A percentile compares a stretch with the other conserved stretches of the same genome.
phyloP scores from a whole-genome alignment of 306 rosid genomes.

The Vicia sativa region DNA sequence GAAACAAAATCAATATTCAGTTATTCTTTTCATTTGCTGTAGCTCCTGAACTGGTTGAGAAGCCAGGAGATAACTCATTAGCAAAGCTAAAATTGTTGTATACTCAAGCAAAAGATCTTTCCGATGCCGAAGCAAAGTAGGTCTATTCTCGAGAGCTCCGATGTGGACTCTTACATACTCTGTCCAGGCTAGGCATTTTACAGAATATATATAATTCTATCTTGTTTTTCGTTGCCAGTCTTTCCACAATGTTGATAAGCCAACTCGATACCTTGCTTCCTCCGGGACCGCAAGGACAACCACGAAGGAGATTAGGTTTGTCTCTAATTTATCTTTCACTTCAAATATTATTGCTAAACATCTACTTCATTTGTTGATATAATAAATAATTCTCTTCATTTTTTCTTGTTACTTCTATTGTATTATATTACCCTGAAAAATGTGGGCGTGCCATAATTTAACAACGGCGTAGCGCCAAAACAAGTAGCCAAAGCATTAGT shows the following conservation, averaged over 20 bases:
- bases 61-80: constrained; percentile 91
- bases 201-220: constrained; percentile 30
- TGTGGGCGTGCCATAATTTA: constrained; percentile 12
- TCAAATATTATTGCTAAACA: constrained; percentile 14
- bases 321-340: constrained; percentile 33
- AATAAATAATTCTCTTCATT: constrained; percentile 16
- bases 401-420: constrained; percentile 3
- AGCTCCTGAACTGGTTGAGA: constrained; percentile 98
- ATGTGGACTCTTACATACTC: not conserved
- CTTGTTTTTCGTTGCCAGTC: constrained; percentile 59
- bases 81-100: constrained; percentile 63
- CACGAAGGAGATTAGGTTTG: constrained; percentile 84
- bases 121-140: constrained; percentile 75
- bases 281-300: constrained; percentile 77
- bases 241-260: constrained; percentile 55
- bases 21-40: constrained; percentile 28
- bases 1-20: constrained; percentile 23
- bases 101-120: constrained; percentile 81
- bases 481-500: constrained; percentile 35
- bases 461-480: constrained; percentile 28
- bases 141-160: constrained; percentile 37
- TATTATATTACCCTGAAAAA: not conserved
- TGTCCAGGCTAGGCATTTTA: no score
- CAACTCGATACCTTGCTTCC: constrained; percentile 85
- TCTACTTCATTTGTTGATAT: constrained; percentile 8